phyloP scores from a whole-genome alignment of 2,329 filamentous ascomycete species.

The Aspergillus ochraceoroseus region DNA sequence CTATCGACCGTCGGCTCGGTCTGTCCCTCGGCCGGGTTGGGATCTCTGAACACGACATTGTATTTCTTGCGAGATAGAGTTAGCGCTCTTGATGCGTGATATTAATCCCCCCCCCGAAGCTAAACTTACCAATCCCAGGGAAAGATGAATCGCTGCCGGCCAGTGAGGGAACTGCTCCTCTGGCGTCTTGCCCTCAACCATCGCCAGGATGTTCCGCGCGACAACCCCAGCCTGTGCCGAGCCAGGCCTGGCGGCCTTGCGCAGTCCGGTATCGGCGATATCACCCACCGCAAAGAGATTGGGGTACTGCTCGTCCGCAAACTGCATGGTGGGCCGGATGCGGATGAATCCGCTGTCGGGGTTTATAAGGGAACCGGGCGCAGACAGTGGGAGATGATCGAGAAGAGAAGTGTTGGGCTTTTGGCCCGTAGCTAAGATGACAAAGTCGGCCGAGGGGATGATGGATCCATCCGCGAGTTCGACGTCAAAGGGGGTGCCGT shows the following conservation, averaged over 20 bases:
- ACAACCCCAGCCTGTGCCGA: conserved; percentile 30
- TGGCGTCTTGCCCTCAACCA: conserved; percentile 29
- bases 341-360: conserved; percentile 35
- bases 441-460: conserved; percentile 37
- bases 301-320: conserved; percentile 28
- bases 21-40: conserved; percentile 32
- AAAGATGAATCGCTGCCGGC: conserved; percentile 34
- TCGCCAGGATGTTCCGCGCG: conserved; percentile 32
- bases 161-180: conserved; percentile 26
- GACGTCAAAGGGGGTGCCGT: conserved; percentile 25
- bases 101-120: too few species aligned
- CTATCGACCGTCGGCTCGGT: conserved; percentile 33
- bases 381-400: conserved; percentile 26
- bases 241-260: conserved; percentile 35
- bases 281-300: conserved; percentile 36
- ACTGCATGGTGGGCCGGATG: conserved; percentile 33
- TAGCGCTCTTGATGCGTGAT: not conserved
- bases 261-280: conserved; percentile 35
- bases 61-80: conserved; percentile 27
- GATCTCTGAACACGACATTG: conserved; percentile 38
- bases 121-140: conserved; percentile 33
- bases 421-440: conserved; percentile 47
- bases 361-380: conserved; percentile 28
- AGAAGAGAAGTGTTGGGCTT: conserved; percentile 45
- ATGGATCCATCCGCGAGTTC: conserved; percentile 32